Conservation (phyloP, 176 grass and related monocot species). For the Triticum timopheevii region DNA sequence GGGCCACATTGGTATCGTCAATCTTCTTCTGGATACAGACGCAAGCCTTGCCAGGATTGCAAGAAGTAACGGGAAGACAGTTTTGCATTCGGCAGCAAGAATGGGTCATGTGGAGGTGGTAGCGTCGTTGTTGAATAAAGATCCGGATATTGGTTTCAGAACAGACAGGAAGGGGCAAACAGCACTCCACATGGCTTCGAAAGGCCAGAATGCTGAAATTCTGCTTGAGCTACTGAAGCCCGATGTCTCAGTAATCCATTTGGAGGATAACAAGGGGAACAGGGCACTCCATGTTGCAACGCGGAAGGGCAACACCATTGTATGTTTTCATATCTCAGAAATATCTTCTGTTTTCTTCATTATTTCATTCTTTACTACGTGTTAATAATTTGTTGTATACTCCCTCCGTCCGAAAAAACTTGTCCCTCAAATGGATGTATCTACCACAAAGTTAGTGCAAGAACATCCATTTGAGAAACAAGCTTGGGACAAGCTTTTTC, state of each 20-base stretch:
- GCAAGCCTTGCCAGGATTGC: slow-evolving; percentile 78
- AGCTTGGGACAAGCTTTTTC: no score
- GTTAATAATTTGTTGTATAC: background rate
- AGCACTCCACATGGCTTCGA: slow-evolving; percentile 92
- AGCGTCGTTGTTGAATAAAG: slow-evolving; percentile 75
- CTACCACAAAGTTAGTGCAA: no score
- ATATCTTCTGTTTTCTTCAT: slow-evolving; percentile 23
- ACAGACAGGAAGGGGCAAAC: slow-evolving; percentile 95
- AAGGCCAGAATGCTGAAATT: slow-evolving; percentile 86
- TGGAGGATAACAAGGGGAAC: slow-evolving; percentile 88
- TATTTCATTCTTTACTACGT: no score
- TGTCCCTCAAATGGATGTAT: no score
- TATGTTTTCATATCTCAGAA: slow-evolving; percentile 41
- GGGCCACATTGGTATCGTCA: slow-evolving; percentile 79
- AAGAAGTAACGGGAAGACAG: slow-evolving; percentile 91
- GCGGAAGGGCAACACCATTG: slow-evolving; percentile 79
- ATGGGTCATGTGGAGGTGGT: slow-evolving; percentile 92
- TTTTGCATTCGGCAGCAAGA: slow-evolving; percentile 91
- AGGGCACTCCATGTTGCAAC: slow-evolving; percentile 87
- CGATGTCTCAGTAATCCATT: slow-evolving; percentile 68
- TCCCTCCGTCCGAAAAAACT: no score
- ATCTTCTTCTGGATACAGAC: slow-evolving; percentile 89
- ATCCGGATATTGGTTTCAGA: slow-evolving; percentile 79
- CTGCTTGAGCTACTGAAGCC: slow-evolving; percentile 74
- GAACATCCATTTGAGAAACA: no score